Evolutionary conservation across 129 eudicot genomes (phyloP).

Genomic region (Pulicaria dysenterica): DNA sequence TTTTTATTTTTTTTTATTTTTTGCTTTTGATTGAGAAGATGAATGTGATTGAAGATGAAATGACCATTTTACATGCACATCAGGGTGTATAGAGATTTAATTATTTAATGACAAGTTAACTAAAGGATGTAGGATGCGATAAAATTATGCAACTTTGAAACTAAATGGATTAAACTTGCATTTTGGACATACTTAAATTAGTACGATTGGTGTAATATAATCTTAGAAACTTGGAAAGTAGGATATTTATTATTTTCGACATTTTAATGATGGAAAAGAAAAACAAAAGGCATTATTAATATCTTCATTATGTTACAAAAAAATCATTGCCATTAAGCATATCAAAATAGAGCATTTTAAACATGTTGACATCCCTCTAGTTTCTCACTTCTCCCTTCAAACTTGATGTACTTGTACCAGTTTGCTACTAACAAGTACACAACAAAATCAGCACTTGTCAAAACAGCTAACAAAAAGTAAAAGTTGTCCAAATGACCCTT

Average conservation of each 20-base stretch:
- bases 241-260: not conserved
- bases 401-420: slow-evolving; percentile 61
- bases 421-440: slow-evolving; percentile 61
- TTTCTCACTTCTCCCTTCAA: slow-evolving; percentile 47
- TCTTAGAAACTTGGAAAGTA: too few species aligned
- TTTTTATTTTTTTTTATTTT: too few species aligned
- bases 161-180: too few species aligned
- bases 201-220: too few species aligned
- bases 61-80: too few species aligned
- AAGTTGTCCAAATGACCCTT: slow-evolving; percentile 71
- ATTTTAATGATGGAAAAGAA: not conserved
- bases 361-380: slow-evolving; percentile 31
- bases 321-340: not conserved
- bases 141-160: too few species aligned
- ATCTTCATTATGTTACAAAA: slow-evolving; percentile 25
- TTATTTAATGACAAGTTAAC: too few species aligned
- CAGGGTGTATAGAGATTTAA: too few species aligned
- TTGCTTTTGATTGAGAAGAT: too few species aligned
- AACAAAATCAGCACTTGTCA: slow-evolving; percentile 63
- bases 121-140: too few species aligned
- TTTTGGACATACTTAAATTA: too few species aligned
- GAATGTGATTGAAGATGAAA: too few species aligned
- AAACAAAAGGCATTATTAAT: not conserved
- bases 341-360: slow-evolving; percentile 26
- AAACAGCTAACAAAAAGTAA: slow-evolving; percentile 60